Base-by-base conservation (phyloP, 352 stramenopile genomes). In the Phytopythium boreale region DNA sequence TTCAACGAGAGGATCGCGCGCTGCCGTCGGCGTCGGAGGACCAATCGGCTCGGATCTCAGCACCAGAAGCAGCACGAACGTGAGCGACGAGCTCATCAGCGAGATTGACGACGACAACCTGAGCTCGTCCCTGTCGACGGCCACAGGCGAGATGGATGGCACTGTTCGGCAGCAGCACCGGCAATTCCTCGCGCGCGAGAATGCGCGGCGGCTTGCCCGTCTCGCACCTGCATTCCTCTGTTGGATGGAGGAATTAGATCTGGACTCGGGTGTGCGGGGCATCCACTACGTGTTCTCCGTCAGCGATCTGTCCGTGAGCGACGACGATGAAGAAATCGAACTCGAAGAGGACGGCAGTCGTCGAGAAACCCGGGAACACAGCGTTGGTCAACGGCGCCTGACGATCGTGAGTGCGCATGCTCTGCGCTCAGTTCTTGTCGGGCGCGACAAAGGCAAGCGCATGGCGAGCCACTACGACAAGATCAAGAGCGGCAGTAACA, bases 171-270 rank as follows among this genome's bases (percentile, higher is more conserved):
- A 61, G 62, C 72, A 74, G 63, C 76, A 79, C n/a, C 75, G 64
- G 17, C 36, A 60, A 10, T 83, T 83, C 24, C 31, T 87, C 37
- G 59, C 83, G 4, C 39, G 68, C 19, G 74, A 89, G 57, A 78
- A 88, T 47, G 77, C 82, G 0, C 67, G 72, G 29, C 71, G 71
- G 1, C 70, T 93, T 17, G 61, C 62, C 1, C 63, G 73, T 27
- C 70, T 91, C 24, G 64, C 67, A 10, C 72, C 90, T 34, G 59
- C 76, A 3, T 89, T 80, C 37, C 43, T 92, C 24, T 90, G 73
- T 44, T 93, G 82, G 85, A 79, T 93, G 62, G 85, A 93, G 56
- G 82, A 93, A 68, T 69, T 92, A 14, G 81, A 93, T 19, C 56
- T 87, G 17, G 66, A 76, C 9, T 86, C 75, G 1, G 77, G 78